Evolutionary conservation across 2,329 filamentous ascomycete species (phyloP).

Genomic region (Fusarium pseudoanthophilum): DNA sequence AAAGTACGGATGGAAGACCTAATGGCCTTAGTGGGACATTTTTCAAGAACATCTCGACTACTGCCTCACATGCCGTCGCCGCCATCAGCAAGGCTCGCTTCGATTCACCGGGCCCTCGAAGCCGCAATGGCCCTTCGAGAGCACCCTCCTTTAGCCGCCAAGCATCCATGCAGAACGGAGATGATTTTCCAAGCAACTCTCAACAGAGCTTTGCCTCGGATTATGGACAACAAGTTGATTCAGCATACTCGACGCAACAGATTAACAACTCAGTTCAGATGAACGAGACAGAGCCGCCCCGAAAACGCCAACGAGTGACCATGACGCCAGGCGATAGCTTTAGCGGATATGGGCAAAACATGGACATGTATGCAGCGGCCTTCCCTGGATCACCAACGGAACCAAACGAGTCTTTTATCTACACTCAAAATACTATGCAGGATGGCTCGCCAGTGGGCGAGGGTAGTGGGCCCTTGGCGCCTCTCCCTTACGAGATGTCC

Average conservation of each 20-base stretch:
- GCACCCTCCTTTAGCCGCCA: constrained; percentile 78
- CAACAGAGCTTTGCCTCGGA: constrained; percentile 87
- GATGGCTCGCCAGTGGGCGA: constrained; percentile 59
- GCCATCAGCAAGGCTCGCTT: constrained; percentile 97
- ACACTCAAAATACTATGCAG: constrained; percentile 62
- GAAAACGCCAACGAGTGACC: constrained; percentile 76
- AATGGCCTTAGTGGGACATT: constrained; percentile 84
- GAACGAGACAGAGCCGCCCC: constrained; percentile 76
- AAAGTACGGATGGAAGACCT: constrained; percentile 70
- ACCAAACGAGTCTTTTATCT: constrained; percentile 81
- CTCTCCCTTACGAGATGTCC: constrained; percentile 69
- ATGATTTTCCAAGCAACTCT: constrained; percentile 77
- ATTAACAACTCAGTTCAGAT: constrained; percentile 50
- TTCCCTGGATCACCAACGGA: constrained; percentile 81
- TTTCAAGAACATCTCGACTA: constrained; percentile 96
- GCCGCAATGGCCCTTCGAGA: constrained; percentile 71
- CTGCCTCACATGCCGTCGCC: constrained; percentile 90
- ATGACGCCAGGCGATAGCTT: constrained; percentile 68
- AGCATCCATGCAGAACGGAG: constrained; percentile 75
- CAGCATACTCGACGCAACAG: constrained; percentile 73
- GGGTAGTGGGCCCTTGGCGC: constrained; percentile 69
- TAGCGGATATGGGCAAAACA: constrained; percentile 61
- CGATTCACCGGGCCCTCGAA: constrained; percentile 82
- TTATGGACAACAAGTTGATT: constrained; percentile 78
- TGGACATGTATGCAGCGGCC: constrained; percentile 58